A percentile compares a stretch with the other conserved stretches of the same genome.
Conservation (phyloP, 176 grass and related monocot genomes). For the Saccharum officinarum region DNA sequence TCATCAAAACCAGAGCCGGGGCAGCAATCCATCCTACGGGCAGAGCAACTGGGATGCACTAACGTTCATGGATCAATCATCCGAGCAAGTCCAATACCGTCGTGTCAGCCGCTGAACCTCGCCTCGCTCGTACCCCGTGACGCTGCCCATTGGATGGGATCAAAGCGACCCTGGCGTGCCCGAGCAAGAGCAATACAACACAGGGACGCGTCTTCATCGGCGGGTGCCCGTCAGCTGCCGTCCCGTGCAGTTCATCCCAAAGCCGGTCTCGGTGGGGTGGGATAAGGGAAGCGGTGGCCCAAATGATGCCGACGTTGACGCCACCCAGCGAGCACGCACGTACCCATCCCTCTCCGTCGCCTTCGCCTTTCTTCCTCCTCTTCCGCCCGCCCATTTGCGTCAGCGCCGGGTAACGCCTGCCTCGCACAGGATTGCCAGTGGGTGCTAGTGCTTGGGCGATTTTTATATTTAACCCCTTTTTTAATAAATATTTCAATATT, state of each 20-base stretch:
- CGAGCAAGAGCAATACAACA: neutral
- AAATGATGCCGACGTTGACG: slow-evolving; percentile 35
- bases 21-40: neutral
- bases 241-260: slow-evolving; percentile 20
- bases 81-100: neutral
- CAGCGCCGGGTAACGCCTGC: slow-evolving; percentile 12
- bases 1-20: neutral
- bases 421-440: neutral
- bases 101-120: neutral
- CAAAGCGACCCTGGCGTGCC: neutral
- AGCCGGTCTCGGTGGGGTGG: neutral
- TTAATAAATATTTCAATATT: too few species aligned
- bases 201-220: neutral
- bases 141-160: neutral
- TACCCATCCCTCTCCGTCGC: neutral
- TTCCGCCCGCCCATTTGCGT: slow-evolving; percentile 4
- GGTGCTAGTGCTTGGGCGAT: neutral
- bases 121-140: neutral
- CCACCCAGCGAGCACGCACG: neutral
- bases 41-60: neutral
- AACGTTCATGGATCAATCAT: neutral
- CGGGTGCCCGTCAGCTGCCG: slow-evolving; percentile 24
- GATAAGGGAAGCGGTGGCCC: slow-evolving; percentile 7
- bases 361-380: neutral
- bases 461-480: too few species aligned